These are phyloP conservation scores for Rhizophlyctis rosea DNA, from an alignment of 192 early-diverging fungal species.

Conservation along the genomic window DNA sequence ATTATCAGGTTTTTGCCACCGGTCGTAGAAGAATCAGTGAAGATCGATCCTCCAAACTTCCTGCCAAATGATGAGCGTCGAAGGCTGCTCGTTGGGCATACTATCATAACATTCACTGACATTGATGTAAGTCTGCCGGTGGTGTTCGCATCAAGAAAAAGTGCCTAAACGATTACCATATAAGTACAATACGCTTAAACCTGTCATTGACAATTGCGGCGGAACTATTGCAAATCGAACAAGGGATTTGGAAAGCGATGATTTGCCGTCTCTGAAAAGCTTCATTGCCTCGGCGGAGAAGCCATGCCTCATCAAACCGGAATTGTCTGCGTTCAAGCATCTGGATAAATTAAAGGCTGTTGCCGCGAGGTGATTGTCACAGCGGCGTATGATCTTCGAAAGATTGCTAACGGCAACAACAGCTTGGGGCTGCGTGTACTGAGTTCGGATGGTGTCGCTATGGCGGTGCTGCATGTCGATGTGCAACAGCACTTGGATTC, in stretches of 20 bases:
- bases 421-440: slow-evolving; percentile 1
- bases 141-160: background rate
- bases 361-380: background rate
- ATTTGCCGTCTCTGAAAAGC: background rate
- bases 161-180: too few species aligned
- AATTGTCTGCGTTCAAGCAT: too few species aligned
- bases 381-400: background rate
- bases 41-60: background rate
- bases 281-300: background rate
- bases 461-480: background rate
- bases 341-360: too few species aligned
- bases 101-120: slow-evolving; percentile 2
- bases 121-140: slow-evolving; percentile 1
- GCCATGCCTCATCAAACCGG: background rate
- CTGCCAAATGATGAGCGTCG: slow-evolving; percentile 2
- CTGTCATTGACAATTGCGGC: background rate
- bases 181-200: too few species aligned
- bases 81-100: background rate
- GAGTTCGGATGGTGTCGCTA: slow-evolving; percentile 5
- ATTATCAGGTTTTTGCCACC: background rate
- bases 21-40: slow-evolving; percentile 1
- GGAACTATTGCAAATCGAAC: slow-evolving; percentile 1
- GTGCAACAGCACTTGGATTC: too few species aligned
- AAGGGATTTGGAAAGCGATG: background rate
- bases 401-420: background rate